phyloP scores from a whole-genome alignment of 345 rosid species.

The Pseudoturritis turrita region DNA sequence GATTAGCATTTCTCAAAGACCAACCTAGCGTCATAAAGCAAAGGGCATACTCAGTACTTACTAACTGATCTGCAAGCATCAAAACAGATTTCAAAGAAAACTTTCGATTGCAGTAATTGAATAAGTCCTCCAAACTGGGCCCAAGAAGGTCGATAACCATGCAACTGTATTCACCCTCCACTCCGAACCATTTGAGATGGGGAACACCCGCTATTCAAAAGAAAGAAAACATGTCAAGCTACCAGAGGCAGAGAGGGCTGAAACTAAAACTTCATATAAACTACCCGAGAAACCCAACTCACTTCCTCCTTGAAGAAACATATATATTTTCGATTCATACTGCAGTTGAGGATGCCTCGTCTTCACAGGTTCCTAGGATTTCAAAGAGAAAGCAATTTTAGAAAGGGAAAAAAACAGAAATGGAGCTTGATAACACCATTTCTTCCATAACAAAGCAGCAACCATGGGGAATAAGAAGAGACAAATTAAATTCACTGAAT shows the following conservation, averaged over 20 bases:
- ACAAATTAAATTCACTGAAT: not conserved
- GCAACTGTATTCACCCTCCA: conserved; percentile 72
- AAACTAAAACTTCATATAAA: not conserved
- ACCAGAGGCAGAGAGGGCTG: not conserved
- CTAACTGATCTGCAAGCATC: conserved; percentile 93
- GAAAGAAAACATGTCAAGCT: not conserved
- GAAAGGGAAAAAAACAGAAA: not conserved
- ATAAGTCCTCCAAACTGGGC: conserved; percentile 86
- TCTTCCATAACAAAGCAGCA: too few relatives aligned
- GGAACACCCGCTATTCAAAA: conserved; percentile 70
- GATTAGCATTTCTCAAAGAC: not conserved
- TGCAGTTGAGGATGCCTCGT: conserved; percentile 90
- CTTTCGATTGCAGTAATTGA: conserved; percentile 81
- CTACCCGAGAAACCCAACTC: conserved; percentile 29
- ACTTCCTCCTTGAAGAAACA: conserved; percentile 96
- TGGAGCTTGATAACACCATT: not conserved
- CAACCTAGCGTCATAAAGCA: not conserved
- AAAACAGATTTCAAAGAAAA: conserved; percentile 76
- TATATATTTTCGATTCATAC: conserved; percentile 81
- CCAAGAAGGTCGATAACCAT: conserved; percentile 97
- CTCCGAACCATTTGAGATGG: conserved; percentile 89
- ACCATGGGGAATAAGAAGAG: too few relatives aligned
- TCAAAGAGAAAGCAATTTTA: not conserved
- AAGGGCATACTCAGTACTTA: conserved; percentile 32
- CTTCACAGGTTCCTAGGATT: conserved; percentile 78